Evolutionary conservation across 495 filamentous ascomycete genomes (phyloP), one percentile per base, ranked within the genome.

Genomic region (Penicillium turbatum): DNA sequence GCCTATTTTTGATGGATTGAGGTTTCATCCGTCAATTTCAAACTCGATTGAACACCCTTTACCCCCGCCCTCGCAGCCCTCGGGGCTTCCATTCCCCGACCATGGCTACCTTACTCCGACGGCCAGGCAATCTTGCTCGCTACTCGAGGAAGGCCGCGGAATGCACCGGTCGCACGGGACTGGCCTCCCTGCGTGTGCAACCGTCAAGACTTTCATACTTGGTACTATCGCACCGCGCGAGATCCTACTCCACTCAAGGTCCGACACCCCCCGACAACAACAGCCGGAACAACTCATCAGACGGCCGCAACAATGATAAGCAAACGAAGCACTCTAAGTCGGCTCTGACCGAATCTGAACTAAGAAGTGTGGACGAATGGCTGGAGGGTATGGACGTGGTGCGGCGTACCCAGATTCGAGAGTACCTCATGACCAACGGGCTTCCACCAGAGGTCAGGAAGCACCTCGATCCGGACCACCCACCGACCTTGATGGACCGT

Each of bases 61-160:
- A 54, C 59, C 51, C 48, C 62, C 59, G 44, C 55, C 48, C 46
- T 54, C 54, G 46, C 38, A 57, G 67, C 62, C 73, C 62, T 68
- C 54, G 59, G 69, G 72, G 70, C 71, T 65, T 58, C 60, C 55
- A 53, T 60, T 67, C 67, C 67, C 72, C 72, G 71, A 76, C 63
- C 66, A 87, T 87, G 84, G 81, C 83, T 65, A 77, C 77, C 66
- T 65, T 86, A 61, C 72, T 88, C 55, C 82, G 84, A 62, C 82
- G 81, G 68, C 81, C 86, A 65, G 78, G 80, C 70, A 76, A 80
- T 69, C 66, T 87, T 68, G 80, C 82, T 69, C 78, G 82, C 68
- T 72, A 82, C 65, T 79, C 82, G 61, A 80, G 72, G 67, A 73
- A 72, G 53, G 77, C 76, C 56, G 59, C 81, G 55, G 72, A 76